phyloP scores from a whole-genome alignment of 2,329 filamentous ascomycete genomes.

The Ilyonectria robusta region DNA sequence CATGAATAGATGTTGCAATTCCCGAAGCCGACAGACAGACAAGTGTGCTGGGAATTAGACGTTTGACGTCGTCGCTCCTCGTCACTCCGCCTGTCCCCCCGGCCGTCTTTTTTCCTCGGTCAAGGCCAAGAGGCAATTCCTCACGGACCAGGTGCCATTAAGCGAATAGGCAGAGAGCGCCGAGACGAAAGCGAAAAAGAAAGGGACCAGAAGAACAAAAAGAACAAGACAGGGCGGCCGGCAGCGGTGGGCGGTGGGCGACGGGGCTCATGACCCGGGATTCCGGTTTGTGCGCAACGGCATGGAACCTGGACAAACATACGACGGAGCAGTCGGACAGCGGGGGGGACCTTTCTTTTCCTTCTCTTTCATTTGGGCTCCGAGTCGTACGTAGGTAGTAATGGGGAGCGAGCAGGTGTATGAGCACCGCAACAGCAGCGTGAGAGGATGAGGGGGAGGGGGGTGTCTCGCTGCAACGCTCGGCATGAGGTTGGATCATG shows the following conservation, averaged over 20 bases:
- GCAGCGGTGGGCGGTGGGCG: conserved; percentile 17
- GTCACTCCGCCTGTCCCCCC: background rate
- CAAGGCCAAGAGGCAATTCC: background rate
- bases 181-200: conserved; percentile 1
- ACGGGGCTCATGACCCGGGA: conserved; percentile 34
- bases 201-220: conserved; percentile 12
- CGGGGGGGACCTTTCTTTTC: conserved; percentile 12
- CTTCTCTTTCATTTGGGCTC: conserved; percentile 9
- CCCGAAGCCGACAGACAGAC: conserved; percentile 22
- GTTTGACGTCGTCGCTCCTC: background rate
- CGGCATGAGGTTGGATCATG: conserved; percentile 22
- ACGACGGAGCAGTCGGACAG: conserved; percentile 26
- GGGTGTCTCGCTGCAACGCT: conserved; percentile 17
- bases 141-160: conserved; percentile 6
- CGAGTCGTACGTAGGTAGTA: no score
- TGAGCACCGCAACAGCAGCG: background rate
- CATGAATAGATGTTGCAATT: conserved; percentile 23
- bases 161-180: conserved; percentile 8
- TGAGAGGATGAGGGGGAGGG: background rate
- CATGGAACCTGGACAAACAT: conserved; percentile 31
- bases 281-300: conserved; percentile 30
- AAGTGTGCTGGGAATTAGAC: conserved; percentile 15
- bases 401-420: conserved; percentile 1
- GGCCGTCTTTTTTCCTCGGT: background rate
- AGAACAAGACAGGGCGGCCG: conserved; percentile 19